These are phyloP conservation scores for Fusarium subtropicale DNA, from an alignment of 2,329 filamentous ascomycete genomes.

Conservation along the genomic window DNA sequence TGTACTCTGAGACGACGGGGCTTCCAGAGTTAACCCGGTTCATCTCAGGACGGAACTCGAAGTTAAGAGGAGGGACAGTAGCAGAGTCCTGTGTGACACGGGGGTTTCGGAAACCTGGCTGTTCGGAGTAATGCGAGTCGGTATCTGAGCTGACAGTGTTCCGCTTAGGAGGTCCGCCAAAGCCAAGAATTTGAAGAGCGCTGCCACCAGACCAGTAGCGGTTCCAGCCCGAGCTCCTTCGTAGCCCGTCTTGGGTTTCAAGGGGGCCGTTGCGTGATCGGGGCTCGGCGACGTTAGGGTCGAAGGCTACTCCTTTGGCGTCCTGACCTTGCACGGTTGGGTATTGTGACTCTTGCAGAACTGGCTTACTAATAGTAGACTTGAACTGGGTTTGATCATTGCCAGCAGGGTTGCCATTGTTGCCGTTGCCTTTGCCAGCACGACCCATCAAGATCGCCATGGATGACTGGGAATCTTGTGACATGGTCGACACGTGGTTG, in stretches of 20 bases:
- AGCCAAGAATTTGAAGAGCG: conserved; percentile 72
- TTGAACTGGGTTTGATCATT: conserved; percentile 73
- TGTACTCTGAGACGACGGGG: conserved; percentile 73
- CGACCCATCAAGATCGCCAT: conserved; percentile 76
- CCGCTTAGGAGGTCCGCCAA: conserved; percentile 60
- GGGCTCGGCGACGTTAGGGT: conserved; percentile 50
- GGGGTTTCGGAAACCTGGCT: conserved; percentile 42
- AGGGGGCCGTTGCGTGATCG: conserved; percentile 51
- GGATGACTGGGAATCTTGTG: conserved; percentile 69
- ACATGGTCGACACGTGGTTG: conserved; percentile 65
- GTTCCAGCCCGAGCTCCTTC: conserved; percentile 80
- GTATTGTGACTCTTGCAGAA: conserved; percentile 58
- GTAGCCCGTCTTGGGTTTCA: conserved; percentile 57
- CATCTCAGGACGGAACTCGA: conserved; percentile 72
- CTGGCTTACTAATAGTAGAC: conserved; percentile 70
- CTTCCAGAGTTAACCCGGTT: conserved; percentile 76
- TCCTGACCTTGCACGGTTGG: conserved; percentile 54
- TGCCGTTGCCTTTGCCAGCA: conserved; percentile 67
- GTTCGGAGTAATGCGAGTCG: conserved; percentile 67
- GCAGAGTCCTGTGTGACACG: conserved; percentile 74
- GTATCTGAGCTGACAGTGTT: conserved; percentile 66
- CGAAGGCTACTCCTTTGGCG: conserved; percentile 57
- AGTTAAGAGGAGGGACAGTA: conserved; percentile 74
- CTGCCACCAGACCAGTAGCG: conserved; percentile 81
- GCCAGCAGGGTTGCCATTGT: conserved; percentile 60